Conservation (phyloP, 768 basidiomycete genomes). For the Tylopilus sp. region DNA sequence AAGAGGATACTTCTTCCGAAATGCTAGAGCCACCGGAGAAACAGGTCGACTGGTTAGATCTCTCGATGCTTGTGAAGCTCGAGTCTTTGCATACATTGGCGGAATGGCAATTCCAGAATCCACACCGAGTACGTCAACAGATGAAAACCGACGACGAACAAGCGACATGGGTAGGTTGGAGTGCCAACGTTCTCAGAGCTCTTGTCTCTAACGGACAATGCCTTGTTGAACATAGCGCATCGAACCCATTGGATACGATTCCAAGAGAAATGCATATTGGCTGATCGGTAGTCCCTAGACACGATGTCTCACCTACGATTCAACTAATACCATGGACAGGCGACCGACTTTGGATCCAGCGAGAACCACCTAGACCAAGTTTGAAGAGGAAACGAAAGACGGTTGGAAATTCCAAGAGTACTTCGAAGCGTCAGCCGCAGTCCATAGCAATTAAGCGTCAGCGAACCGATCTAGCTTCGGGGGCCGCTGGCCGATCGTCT, state of each 20-base stretch:
- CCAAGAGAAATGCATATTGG: slow-evolving; percentile 79
- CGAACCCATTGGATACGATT: slow-evolving; percentile 83
- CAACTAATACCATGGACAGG: slow-evolving; percentile 38
- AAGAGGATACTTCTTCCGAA: slow-evolving; percentile 17
- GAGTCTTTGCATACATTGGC: slow-evolving; percentile 68
- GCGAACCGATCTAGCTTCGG: slow-evolving; percentile 12
- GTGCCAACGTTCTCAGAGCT: background rate
- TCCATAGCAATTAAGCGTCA: slow-evolving; percentile 25
- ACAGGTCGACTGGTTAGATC: slow-evolving; percentile 64
- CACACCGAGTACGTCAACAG: slow-evolving; percentile 58
- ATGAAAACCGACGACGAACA: slow-evolving; percentile 81
- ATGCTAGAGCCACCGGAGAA: slow-evolving; percentile 32
- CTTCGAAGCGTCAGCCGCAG: slow-evolving; percentile 18
- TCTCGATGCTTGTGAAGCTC: slow-evolving; percentile 69
- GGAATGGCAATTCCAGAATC: slow-evolving; percentile 89
- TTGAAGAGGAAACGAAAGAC: slow-evolving; percentile 43
- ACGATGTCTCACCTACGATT: background rate
- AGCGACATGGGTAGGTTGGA: slow-evolving; percentile 66
- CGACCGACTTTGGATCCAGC: slow-evolving; percentile 85
- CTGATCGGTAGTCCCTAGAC: slow-evolving; percentile 63
- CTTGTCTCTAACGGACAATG: background rate
- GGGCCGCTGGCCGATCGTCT: slow-evolving; percentile 3
- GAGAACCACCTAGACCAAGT: slow-evolving; percentile 50
- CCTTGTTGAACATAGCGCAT: slow-evolving; percentile 52
- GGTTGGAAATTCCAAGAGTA: slow-evolving; percentile 14